phyloP scores from a whole-genome alignment of 2,329 filamentous ascomycete genomes.

The Colletotrichum sp. region DNA sequence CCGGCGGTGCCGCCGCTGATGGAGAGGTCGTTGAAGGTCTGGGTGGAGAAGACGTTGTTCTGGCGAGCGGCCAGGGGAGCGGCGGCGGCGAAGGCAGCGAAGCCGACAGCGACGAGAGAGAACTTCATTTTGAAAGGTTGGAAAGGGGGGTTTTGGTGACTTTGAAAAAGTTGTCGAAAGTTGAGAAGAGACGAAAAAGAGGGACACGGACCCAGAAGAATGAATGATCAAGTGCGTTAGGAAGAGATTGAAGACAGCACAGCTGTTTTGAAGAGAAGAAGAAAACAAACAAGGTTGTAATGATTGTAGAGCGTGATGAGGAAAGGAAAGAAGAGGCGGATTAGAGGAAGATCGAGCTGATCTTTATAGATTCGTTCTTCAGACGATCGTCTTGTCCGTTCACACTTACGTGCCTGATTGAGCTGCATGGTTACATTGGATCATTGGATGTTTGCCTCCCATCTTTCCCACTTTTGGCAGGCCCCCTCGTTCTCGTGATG shows the following conservation, averaged over 20 bases:
- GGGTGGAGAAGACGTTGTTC: slow-evolving; percentile 33
- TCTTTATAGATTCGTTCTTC: slow-evolving; percentile 17
- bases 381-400: neutral
- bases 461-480: neutral
- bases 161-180: neutral
- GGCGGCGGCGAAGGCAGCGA: slow-evolving; percentile 31
- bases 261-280: slow-evolving; percentile 19
- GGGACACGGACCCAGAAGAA: slow-evolving; percentile 20
- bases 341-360: slow-evolving; percentile 8
- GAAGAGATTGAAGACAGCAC: slow-evolving; percentile 20
- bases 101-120: slow-evolving; percentile 31
- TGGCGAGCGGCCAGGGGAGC: slow-evolving; percentile 31
- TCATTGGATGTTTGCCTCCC: slow-evolving; percentile 4
- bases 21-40: slow-evolving; percentile 49
- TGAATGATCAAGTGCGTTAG: slow-evolving; percentile 18
- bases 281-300: slow-evolving; percentile 1
- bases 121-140: slow-evolving; percentile 36
- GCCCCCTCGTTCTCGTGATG: neutral
- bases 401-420: neutral
- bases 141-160: neutral
- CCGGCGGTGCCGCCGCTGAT: slow-evolving; percentile 53
- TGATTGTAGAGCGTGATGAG: slow-evolving; percentile 20
- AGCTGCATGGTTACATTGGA: neutral
- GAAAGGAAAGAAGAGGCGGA: neutral
- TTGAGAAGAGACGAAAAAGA: neutral